These are phyloP conservation scores for Apiotrichum mycotoxinovorans DNA, from an alignment of 1,284 basidiomycete species.

Conservation along the genomic window DNA sequence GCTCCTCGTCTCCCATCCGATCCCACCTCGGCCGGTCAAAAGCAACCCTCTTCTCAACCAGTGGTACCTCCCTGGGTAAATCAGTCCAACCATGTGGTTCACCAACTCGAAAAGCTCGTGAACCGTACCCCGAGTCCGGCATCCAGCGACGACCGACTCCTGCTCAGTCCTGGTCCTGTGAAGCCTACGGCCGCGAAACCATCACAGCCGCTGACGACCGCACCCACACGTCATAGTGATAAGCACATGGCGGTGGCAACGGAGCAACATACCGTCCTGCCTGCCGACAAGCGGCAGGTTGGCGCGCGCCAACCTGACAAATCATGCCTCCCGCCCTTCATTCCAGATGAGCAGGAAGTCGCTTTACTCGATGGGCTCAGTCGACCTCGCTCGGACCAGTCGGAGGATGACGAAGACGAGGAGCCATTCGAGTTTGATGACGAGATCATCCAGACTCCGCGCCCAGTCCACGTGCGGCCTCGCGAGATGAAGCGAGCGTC, in stretches of 20 bases:
- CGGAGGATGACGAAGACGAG: background rate
- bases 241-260: no score
- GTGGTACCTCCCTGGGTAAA: background rate
- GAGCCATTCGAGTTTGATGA: slow-evolving; percentile 1
- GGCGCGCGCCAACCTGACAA: no score
- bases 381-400: background rate
- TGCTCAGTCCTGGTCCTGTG: no score
- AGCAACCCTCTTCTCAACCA: background rate
- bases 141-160: no score
- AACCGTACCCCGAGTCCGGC: background rate
- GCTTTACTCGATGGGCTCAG: no score
- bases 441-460: background rate
- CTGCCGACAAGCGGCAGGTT: background rate
- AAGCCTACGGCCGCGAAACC: no score
- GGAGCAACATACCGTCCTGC: background rate
- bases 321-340: no score
- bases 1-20: background rate
- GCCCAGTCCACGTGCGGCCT: background rate
- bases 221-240: no score
- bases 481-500: slow-evolving; percentile 5
- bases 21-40: background rate
- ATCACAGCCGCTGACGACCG: no score
- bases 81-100: background rate
- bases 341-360: no score
- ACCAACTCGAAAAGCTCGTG: background rate